A percentile compares a stretch with the other conserved stretches of the same genome.
Conservation (phyloP, 495 filamentous ascomycete species). For the Hyaloscypha variabilis region DNA sequence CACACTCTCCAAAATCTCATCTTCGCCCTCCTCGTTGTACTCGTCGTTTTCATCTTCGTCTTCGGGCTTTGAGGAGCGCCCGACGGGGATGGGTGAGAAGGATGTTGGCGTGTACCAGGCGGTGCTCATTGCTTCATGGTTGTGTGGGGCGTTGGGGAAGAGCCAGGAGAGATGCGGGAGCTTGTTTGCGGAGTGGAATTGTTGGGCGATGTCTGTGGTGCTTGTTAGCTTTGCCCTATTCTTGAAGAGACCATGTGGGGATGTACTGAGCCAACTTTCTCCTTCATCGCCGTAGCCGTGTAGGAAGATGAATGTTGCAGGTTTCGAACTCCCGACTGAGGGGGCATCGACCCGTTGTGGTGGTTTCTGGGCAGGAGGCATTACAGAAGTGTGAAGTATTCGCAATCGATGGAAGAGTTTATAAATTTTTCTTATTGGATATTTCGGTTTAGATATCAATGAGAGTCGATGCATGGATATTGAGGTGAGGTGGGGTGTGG, state of each 20-base stretch:
- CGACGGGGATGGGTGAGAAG: slow-evolving; percentile 37
- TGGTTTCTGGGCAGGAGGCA: slow-evolving; percentile 20
- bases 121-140: slow-evolving; percentile 39
- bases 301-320: slow-evolving; percentile 47
- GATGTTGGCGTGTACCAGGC: slow-evolving; percentile 44
- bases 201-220: slow-evolving; percentile 29
- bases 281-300: slow-evolving; percentile 48
- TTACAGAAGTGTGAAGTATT: neutral
- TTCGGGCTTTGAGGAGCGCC: slow-evolving; percentile 18
- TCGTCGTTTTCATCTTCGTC: slow-evolving; percentile 17
- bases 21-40: slow-evolving; percentile 38
- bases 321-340: neutral
- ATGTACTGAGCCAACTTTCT: slow-evolving; percentile 39
- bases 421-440: neutral
- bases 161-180: slow-evolving; percentile 43
- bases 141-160: slow-evolving; percentile 43
- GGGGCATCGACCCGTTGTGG: slow-evolving; percentile 36
- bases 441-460: neutral
- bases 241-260: too few species aligned
- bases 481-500: neutral
- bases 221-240: neutral
- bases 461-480: neutral
- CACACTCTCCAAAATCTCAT: slow-evolving; percentile 38
- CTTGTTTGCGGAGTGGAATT: slow-evolving; percentile 45
- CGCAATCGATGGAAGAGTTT: neutral